phyloP scores from a whole-genome alignment of 1,284 basidiomycete species.

The Trichosporon faecale region DNA sequence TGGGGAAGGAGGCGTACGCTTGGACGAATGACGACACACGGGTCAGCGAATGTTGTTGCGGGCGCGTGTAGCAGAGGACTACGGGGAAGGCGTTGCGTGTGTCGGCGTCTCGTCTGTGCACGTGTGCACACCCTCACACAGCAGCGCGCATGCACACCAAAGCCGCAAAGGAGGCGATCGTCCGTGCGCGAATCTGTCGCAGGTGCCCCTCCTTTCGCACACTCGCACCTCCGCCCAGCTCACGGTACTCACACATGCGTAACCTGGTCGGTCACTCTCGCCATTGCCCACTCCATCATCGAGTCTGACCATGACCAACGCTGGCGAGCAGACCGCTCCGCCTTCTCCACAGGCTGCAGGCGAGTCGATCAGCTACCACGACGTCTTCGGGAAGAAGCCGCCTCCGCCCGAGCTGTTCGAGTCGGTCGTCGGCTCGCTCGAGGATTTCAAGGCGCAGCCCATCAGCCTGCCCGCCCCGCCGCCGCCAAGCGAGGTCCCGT shows the following conservation, averaged over 20 bases:
- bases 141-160: not conserved
- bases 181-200: not conserved
- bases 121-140: not conserved
- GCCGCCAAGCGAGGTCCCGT: not conserved
- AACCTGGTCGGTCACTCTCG: not conserved
- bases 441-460: constrained; percentile 6
- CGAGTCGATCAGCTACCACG: not conserved
- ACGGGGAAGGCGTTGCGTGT: not conserved
- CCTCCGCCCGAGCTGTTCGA: not conserved
- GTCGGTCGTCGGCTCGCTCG: constrained; percentile 8
- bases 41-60: not conserved
- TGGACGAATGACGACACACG: not conserved
- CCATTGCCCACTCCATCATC: constrained; percentile 1
- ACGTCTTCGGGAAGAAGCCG: not conserved
- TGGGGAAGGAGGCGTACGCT: not conserved
- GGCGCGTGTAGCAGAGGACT: too few species aligned
- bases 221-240: not conserved
- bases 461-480: constrained; percentile 10
- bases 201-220: not conserved
- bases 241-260: not conserved
- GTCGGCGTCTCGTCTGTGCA: not conserved
- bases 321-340: not conserved
- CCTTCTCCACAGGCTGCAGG: not conserved
- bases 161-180: not conserved
- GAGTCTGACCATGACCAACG: not conserved